These are phyloP conservation scores for Oryza rufipogon DNA, from an alignment of 176 grass and related monocot genomes.

Conservation along the genomic window DNA sequence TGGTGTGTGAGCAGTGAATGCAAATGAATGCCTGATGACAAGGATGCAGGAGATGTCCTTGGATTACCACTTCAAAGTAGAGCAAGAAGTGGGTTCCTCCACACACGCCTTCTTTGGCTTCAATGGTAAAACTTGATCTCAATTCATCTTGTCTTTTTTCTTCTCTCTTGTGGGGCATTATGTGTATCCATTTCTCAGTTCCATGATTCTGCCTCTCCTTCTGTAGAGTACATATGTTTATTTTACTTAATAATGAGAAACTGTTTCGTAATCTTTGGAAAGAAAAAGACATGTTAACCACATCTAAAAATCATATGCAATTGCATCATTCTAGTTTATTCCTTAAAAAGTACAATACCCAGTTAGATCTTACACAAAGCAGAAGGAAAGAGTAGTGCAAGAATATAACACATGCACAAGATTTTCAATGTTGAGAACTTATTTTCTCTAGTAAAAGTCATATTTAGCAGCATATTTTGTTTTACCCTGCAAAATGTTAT, in stretches of 20 bases:
- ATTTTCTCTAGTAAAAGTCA: neutral
- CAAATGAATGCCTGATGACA: slow-evolving; percentile 81
- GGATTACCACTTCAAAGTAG: slow-evolving; percentile 81
- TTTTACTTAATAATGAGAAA: neutral
- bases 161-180: neutral
- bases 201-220: neutral
- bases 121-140: slow-evolving; percentile 50
- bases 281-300: neutral
- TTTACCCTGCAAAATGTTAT: slow-evolving; percentile 14
- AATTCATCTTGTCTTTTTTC: neutral
- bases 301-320: slow-evolving; percentile 7
- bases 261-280: neutral
- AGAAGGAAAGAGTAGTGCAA: neutral
- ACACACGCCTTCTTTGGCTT: slow-evolving; percentile 69
- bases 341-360: neutral
- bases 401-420: neutral
- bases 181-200: neutral
- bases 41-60: slow-evolving; percentile 89
- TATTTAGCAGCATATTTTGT: neutral
- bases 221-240: neutral
- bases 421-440: neutral
- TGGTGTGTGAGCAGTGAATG: slow-evolving; percentile 49
- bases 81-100: slow-evolving; percentile 73
- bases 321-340: slow-evolving; percentile 5
- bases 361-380: neutral